Evolutionary conservation across 345 rosid genomes (phyloP).

Genomic region (Alliaria petiolata): DNA sequence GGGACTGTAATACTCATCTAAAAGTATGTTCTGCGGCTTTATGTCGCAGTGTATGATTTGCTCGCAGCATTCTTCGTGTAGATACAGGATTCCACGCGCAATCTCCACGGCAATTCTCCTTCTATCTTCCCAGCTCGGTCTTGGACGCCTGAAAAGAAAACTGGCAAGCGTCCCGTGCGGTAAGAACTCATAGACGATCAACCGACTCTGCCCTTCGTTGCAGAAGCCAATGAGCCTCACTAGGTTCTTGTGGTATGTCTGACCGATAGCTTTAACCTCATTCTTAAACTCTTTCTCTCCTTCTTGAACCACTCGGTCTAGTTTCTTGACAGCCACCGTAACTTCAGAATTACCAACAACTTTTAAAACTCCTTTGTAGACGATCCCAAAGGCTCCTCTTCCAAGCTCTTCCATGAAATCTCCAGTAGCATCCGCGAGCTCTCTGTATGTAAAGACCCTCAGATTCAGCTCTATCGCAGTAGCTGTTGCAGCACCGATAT

Average conservation of each 20-base stretch:
- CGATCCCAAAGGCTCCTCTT: constrained; percentile 40
- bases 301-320: constrained; percentile 30
- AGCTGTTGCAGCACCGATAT: neutral
- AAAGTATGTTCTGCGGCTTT: constrained; percentile 46
- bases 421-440: constrained; percentile 30
- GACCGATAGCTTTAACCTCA: constrained; percentile 40
- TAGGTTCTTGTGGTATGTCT: constrained; percentile 44
- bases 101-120: constrained; percentile 24
- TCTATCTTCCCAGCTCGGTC: constrained; percentile 39
- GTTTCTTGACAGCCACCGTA: constrained; percentile 41
- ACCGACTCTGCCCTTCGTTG: constrained; percentile 25
- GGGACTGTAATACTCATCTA: constrained; percentile 26
- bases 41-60: constrained; percentile 45
- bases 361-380: constrained; percentile 34
- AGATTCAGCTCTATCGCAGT: constrained; percentile 28
- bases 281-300: constrained; percentile 38
- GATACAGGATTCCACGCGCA: constrained; percentile 37
- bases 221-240: constrained; percentile 42
- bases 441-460: constrained; percentile 36
- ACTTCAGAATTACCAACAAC: constrained; percentile 15
- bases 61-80: constrained; percentile 46
- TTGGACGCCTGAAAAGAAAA: constrained; percentile 32
- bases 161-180: constrained; percentile 28
- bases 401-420: constrained; percentile 39
- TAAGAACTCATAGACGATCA: too few species aligned